Base-by-base conservation (phyloP, 2,329 filamentous ascomycete genomes). In the Pseudogymnoascus sp. region DNA sequence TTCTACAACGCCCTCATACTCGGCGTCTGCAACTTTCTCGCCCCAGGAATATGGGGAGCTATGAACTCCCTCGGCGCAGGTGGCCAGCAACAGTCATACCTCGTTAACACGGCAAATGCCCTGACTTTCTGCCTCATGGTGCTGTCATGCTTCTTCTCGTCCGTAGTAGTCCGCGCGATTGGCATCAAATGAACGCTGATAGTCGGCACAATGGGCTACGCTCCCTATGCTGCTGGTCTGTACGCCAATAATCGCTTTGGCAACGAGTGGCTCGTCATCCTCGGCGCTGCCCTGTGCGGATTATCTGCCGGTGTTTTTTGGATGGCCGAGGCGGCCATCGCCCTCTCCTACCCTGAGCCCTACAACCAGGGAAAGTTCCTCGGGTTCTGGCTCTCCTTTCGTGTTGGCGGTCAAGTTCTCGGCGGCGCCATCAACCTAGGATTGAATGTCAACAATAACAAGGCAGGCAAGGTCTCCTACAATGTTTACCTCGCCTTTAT, bases 51-150 rank as follows among this genome's bases (percentile, higher is more conserved):
- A 66, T 90, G 87, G 87, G 82, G 80, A 11, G 86, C 86, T 6
- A 88, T 90, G 86, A 90, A 90, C 75, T 86, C 82, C 0, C 80
- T 91, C 0, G 88, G 88, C 8, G 88, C 86, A 1, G 88, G 88
- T 60, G 88, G 88, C 2, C 80, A 83, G 31, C 80, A 85, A 67
- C 79, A 80, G 7, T 88, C 88, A 0, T 81, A 85, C 68, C 78
- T 90, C 1, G 84, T 91, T 60, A 90, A 71, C 37, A 81, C 84
- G 0, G 87, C 86, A 12, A 91, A 91, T 68, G 84, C 87, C 0
- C 73, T 90, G 40, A 89, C 87, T 0, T 91, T 91, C 70, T 85
- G 85, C 57, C 79, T 90, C 6, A 90, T 90, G 87, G 85, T 90
- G 0, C 70, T 91, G 0, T 88, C 86, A 0, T 90, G 88, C 70